Evolutionary conservation across 2,329 filamentous ascomycete genomes (phyloP), one percentile per base, ranked within the genome.

Genomic region (Claviceps maximensis): DNA sequence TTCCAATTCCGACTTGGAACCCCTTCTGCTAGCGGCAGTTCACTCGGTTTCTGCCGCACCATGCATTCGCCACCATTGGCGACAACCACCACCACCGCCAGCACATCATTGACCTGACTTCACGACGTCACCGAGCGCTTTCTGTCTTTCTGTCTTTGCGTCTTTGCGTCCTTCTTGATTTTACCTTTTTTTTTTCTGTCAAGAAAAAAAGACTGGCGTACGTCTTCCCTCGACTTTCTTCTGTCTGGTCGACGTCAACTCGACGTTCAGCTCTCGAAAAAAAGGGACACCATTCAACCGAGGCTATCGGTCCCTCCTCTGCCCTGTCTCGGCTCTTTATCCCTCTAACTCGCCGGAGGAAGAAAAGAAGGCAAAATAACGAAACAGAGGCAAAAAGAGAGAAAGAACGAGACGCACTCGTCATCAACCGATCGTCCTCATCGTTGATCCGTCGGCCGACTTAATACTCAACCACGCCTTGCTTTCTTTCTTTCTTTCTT

Each of bases 391-490:
- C 33, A n/a, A 9, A 31, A 21, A 46, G 41, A 51, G 42, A 17
- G 13, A 17, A 13, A 45, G 5, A 27, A 45, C 21, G 40, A 13
- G 12, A n/a, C 36, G 36, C 2, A n/a, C 31, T 4, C 25, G 15
- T 12, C 17, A 17, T n/a, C 29, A 13, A n/a, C 13, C n/a, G n/a
- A 38, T 15, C 31, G 15, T n/a, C 27, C 7, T 15, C 17, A 13
- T 23, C n/a, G 4, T 21, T 13, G 2, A 31, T 12, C 25, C 23
- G n/a, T 17, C 23, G 44, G 33, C 55, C 61, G 58, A 58, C 40
- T 49, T 19, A 36, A 23, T 44, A 29, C 19, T 38, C 29, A 27
- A 21, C 27, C 7, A 33, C 9, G 6, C 49, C 54, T 52, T 44
- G 10, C 5, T 17, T 15, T 8, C 8, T 29, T 29, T 29, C 27